A percentile compares a stretch with the other conserved stretches of the same genome.
Conservation (phyloP, 116 monocot genomes). For the Dioscorea cayenensis region DNA sequence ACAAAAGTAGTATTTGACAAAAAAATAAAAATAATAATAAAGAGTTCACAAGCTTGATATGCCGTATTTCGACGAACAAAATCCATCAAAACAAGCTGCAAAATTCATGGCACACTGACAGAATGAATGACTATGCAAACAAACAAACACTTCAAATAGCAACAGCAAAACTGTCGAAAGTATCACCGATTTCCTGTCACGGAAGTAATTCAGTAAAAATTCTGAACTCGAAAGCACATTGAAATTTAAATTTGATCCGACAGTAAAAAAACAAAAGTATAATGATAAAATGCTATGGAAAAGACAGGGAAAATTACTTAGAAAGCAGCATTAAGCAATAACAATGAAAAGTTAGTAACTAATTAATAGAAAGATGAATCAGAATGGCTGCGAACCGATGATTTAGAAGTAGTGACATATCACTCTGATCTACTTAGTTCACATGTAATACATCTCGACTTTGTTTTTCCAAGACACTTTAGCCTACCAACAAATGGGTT, state of each 20-base stretch:
- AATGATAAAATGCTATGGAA: background rate
- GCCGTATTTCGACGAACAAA: background rate
- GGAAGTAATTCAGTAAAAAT: background rate
- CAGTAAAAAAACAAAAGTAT: background rate
- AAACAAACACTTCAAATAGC: background rate
- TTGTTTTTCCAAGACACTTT: too few relatives aligned
- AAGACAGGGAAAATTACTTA: too few relatives aligned
- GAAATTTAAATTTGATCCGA: background rate
- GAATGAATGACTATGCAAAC: background rate
- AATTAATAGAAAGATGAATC: too few relatives aligned
- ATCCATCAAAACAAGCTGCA: background rate
- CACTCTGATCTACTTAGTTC: too few relatives aligned
- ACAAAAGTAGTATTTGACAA: too few relatives aligned
- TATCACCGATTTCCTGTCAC: background rate
- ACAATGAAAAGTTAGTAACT: too few relatives aligned
- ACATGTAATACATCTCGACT: too few relatives aligned
- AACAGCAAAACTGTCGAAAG: background rate
- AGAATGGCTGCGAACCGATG: too few relatives aligned
- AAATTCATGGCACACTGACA: background rate
- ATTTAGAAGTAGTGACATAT: too few relatives aligned
- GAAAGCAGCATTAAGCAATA: too few relatives aligned
- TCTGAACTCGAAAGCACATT: background rate
- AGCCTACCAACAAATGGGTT: too few relatives aligned
- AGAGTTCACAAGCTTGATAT: background rate
- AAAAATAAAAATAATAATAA: too few relatives aligned